phyloP scores from a whole-genome alignment of 2,329 filamentous ascomycete species.

The Fusarium sterilihyphosum region DNA sequence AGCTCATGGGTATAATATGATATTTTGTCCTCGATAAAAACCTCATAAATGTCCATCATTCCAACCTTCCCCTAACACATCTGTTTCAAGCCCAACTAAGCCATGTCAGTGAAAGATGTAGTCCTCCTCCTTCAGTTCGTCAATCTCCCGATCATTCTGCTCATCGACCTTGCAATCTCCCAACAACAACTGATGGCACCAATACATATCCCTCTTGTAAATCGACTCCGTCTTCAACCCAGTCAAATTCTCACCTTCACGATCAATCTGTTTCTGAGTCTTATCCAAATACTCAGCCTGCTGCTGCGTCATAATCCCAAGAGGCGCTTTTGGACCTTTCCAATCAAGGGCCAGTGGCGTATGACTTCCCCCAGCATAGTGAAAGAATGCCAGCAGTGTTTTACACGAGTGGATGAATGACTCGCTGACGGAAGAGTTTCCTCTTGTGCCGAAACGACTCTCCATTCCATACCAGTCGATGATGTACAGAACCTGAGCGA shows the following conservation, averaged over 20 bases:
- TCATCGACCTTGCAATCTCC: neutral
- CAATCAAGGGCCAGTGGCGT: rapidly evolving
- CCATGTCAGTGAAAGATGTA: neutral
- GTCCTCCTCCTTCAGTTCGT: neutral
- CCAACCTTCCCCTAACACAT: too few species aligned
- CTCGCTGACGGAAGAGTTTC: neutral
- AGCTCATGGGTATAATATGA: too few species aligned
- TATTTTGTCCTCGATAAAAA: too few species aligned
- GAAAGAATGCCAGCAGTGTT: neutral
- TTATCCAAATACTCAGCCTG: neutral
- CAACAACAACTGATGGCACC: neutral
- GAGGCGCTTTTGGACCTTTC: neutral
- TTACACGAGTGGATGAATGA: neutral
- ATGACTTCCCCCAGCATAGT: neutral
- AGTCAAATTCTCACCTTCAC: rapidly evolving
- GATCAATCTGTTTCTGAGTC: neutral
- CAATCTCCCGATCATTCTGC: neutral
- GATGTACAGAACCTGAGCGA: neutral
- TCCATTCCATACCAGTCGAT: neutral
- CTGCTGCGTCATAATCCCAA: neutral
- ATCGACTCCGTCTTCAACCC: neutral
- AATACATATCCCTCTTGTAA: neutral
- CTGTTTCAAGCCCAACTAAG: too few species aligned
- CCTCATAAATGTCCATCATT: too few species aligned
- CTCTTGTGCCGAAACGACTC: neutral